phyloP scores from a whole-genome alignment of 2,329 filamentous ascomycete genomes.

The Xylaria sp. region DNA sequence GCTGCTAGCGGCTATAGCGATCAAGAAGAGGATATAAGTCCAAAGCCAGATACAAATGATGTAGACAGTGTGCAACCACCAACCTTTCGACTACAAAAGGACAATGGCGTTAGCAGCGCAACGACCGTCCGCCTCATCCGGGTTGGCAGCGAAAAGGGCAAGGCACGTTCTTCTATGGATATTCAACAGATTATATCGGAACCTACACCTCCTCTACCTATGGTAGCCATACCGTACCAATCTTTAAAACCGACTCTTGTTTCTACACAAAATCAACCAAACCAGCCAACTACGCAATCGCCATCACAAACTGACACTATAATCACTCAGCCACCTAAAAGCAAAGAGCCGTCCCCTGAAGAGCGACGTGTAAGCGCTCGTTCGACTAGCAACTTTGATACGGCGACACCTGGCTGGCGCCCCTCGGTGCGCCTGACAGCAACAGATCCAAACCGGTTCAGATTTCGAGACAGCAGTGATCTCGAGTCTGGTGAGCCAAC shows the following conservation, averaged over 20 bases:
- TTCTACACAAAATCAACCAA: conserved; percentile 10
- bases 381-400: conserved; percentile 27
- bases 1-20: conserved; percentile 41
- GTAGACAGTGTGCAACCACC: conserved; percentile 36
- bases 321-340: conserved; percentile 26
- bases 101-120: conserved; percentile 42
- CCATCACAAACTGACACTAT: background rate
- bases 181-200: conserved; percentile 8
- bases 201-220: conserved; percentile 15
- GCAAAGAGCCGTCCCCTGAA: conserved; percentile 11
- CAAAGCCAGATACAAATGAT: background rate
- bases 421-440: conserved; percentile 23
- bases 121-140: conserved; percentile 47
- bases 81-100: conserved; percentile 46
- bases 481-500: conserved; percentile 42
- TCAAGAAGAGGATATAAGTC: conserved; percentile 4
- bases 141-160: conserved; percentile 43
- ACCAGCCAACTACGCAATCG: conserved; percentile 2
- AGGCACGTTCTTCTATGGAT: conserved; percentile 10
- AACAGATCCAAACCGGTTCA: conserved; percentile 41
- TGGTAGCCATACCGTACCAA: conserved; percentile 13
- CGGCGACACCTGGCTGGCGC: conserved; percentile 13
- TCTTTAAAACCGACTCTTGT: conserved; percentile 11
- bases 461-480: conserved; percentile 48
- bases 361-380: conserved; percentile 32